Evolutionary conservation across 805 yeast genomes (phyloP).

Genomic region (Hanseniaspora lachancei): DNA sequence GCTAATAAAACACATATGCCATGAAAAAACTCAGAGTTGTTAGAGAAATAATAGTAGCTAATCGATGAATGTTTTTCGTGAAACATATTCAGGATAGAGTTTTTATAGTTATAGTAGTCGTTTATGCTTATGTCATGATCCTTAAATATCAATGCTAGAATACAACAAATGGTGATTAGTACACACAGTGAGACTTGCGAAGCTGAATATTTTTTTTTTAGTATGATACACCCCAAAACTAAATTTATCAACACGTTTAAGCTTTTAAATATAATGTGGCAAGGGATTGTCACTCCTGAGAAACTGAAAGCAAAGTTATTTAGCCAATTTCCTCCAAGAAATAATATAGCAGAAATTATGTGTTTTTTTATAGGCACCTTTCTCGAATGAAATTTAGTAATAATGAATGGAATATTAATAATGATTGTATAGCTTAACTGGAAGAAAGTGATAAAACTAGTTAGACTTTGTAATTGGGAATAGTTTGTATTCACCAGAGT

Average conservation of each 20-base stretch:
- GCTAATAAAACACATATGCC: conserved; percentile 34
- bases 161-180: conserved; percentile 43
- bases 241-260: conserved; percentile 51
- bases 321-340: conserved; percentile 38
- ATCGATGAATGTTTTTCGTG: not conserved
- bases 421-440: conserved; percentile 44
- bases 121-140: conserved; percentile 20
- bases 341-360: conserved; percentile 36
- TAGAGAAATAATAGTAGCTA: not conserved
- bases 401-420: conserved; percentile 18
- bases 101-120: not conserved
- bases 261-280: conserved; percentile 55
- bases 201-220: conserved; percentile 33
- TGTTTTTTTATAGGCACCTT: conserved; percentile 34
- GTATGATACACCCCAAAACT: conserved; percentile 38
- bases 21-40: not conserved
- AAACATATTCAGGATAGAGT: conserved; percentile 14
- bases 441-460: conserved; percentile 42
- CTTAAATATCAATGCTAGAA: conserved; percentile 30
- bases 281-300: conserved; percentile 44
- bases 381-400: not conserved
- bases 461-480: conserved; percentile 27
- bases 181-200: conserved; percentile 39
- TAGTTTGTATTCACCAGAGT: conserved; percentile 28
- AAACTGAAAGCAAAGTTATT: conserved; percentile 48